These are phyloP conservation scores for Colletotrichum lindemuthianum DNA, from an alignment of 2,329 filamentous ascomycete species.

Conservation along the genomic window DNA sequence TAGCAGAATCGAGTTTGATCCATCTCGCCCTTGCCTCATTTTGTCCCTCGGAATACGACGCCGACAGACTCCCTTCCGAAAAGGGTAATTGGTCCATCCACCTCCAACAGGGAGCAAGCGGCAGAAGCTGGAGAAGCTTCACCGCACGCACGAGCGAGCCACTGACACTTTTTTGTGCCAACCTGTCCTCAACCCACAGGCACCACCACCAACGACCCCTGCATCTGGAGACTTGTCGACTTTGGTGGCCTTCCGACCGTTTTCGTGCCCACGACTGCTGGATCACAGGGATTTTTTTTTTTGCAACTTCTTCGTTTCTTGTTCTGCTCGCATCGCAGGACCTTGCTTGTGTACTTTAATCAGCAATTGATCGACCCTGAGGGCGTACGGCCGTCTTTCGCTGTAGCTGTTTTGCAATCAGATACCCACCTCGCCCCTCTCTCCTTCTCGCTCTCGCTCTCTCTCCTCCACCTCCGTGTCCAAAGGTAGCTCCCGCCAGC, in stretches of 20 bases:
- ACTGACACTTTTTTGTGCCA: constrained; percentile 38
- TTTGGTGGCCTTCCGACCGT: constrained; percentile 35
- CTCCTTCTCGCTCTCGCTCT: background rate
- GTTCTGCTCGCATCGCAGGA: constrained; percentile 29
- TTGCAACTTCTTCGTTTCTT: constrained; percentile 22
- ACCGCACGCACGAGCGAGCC: constrained; percentile 4
- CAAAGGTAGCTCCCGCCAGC: constrained; percentile 18
- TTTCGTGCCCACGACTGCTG: constrained; percentile 26
- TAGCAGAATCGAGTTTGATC: background rate
- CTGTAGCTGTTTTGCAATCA: constrained; percentile 16
- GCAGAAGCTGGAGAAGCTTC: constrained; percentile 6
- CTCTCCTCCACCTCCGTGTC: background rate
- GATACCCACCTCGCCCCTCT: constrained; percentile 13
- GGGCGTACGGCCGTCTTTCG: constrained; percentile 29
- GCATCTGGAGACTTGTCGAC: constrained; percentile 22
- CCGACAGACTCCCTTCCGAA: constrained; percentile 14
- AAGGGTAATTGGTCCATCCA: constrained; percentile 19
- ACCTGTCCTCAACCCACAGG: constrained; percentile 41
- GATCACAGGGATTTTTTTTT: constrained; percentile 19
- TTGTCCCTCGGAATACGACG: constrained; percentile 6
- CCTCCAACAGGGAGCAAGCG: no score
- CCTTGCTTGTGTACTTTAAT: constrained; percentile 30
- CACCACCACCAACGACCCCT: constrained; percentile 29
- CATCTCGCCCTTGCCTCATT: background rate
- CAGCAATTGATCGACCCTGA: constrained; percentile 30